Evolutionary conservation across 2,329 filamentous ascomycete genomes (phyloP).

Genomic region (Penicillium sp.): DNA sequence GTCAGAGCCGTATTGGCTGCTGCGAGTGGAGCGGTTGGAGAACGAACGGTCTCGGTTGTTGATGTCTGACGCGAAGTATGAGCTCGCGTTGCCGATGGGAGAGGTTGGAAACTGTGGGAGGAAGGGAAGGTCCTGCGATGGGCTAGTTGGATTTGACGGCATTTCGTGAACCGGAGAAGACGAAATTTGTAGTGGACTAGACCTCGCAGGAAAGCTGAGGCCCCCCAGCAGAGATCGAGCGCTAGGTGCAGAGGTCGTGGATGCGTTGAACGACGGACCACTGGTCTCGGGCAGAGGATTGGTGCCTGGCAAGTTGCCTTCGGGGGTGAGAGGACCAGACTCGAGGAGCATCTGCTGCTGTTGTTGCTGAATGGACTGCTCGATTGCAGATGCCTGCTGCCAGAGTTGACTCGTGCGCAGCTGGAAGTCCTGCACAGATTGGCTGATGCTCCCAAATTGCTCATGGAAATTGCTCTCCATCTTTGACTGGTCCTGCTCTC

Average conservation of each 20-base stretch:
- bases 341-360: conserved; percentile 44
- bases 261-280: conserved; percentile 17
- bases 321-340: conserved; percentile 54
- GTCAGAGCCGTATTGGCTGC: conserved; percentile 36
- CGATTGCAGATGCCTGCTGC: conserved; percentile 43
- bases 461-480: conserved; percentile 43
- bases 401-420: conserved; percentile 42
- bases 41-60: conserved; percentile 39
- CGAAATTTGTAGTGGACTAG: conserved; percentile 34
- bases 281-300: conserved; percentile 35
- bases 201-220: conserved; percentile 35
- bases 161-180: conserved; percentile 33
- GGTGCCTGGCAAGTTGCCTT: conserved; percentile 56
- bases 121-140: conserved; percentile 29
- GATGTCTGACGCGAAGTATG: conserved; percentile 32
- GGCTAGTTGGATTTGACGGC: conserved; percentile 34
- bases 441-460: conserved; percentile 41
- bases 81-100: conserved; percentile 29
- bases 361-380: conserved; percentile 45
- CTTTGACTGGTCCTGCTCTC: conserved; percentile 45
- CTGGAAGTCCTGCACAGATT: conserved; percentile 44
- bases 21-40: conserved; percentile 40
- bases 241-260: conserved; percentile 29
- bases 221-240: conserved; percentile 35
- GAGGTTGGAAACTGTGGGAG: conserved; percentile 32